Evolutionary conservation across 2,329 filamentous ascomycete genomes (phyloP), one percentile per base, ranked within the genome.

Genomic region (Pseudogymnoascus sp.): DNA sequence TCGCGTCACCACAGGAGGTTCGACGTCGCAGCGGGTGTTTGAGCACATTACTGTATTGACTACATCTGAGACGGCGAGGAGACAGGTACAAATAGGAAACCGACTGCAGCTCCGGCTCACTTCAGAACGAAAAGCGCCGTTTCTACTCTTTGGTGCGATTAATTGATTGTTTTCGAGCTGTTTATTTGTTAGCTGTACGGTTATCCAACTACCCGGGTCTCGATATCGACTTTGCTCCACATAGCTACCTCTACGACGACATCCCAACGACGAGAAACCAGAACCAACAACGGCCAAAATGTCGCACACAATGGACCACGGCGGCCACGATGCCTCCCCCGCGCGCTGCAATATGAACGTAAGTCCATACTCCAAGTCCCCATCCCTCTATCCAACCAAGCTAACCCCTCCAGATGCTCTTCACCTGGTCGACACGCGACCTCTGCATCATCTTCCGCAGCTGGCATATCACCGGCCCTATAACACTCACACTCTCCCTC

Each of bases 371-470:
- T 35, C 41, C 41, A 33, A 13, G 29, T 31, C 12, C 59, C 55
- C 35, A 44, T 59, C 27, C 61, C 36, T n/a, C 1, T 38, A 21
- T 33, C 3, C 7, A 51, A 59, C 60, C 35, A 48, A 48, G n/a
- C 27, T 38, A 12, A 35, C 35, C 35, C 4, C 36, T 42, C 4
- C 68, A 96, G 92, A 97, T 97, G 93, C 86, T 97, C 68, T 99
- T 99, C 80, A 97, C 92, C 65, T 99, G 93, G 93, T 86, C 92
- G 74, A 93, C 92, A 2, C 84, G 82, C 62, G 89, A 97, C 77
- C 90, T 99, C 67, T 99, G 94, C 82, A 95, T 99, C 76, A 85
- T 99, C 75, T 99, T 97, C 81, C 83, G 82, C 69, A 85, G 87
- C 76, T 99, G 94, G 94, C 92, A 90, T 77, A 78, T 99, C 75